Conservation (phyloP, 805 yeast genomes). For the Starmerella kuoi region DNA sequence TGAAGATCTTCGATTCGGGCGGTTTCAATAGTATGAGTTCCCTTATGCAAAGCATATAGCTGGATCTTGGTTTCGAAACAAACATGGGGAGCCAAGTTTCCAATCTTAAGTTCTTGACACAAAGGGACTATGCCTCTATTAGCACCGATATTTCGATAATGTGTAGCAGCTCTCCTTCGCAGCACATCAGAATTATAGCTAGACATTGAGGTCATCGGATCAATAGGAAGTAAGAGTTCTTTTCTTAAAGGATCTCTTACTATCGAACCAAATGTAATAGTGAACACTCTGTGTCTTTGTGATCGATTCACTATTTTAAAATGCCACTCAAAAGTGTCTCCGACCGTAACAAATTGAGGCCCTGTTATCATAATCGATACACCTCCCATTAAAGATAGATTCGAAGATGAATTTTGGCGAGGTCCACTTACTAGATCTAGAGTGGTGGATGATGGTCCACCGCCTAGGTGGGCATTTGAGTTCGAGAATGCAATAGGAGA, state of each 20-base stretch:
- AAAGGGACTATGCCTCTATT: slow-evolving; percentile 50
- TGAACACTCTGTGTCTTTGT: slow-evolving; percentile 38
- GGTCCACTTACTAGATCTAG: slow-evolving; percentile 11
- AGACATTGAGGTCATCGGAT: slow-evolving; percentile 2
- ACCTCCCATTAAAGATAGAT: slow-evolving; percentile 24
- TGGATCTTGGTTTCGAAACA: slow-evolving; percentile 53
- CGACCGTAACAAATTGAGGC: slow-evolving; percentile 45
- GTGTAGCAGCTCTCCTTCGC: slow-evolving; percentile 8
- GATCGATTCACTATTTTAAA: slow-evolving; percentile 56
- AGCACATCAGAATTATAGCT: slow-evolving; percentile 12
- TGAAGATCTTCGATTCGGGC: slow-evolving; percentile 50
- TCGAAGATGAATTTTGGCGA: slow-evolving; percentile 1
- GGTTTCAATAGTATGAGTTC: slow-evolving; percentile 52
- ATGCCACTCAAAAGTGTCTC: slow-evolving; percentile 49
- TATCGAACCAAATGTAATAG: slow-evolving; percentile 29
- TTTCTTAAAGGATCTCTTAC: neutral
- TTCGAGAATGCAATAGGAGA: slow-evolving; percentile 12
- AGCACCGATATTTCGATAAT: slow-evolving; percentile 21
- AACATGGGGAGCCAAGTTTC: slow-evolving; percentile 47
- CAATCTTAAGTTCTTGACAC: slow-evolving; percentile 53
- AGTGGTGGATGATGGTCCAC: slow-evolving; percentile 9
- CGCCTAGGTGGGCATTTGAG: neutral
- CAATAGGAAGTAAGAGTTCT: neutral
- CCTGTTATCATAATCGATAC: slow-evolving; percentile 50
- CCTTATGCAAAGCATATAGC: slow-evolving; percentile 50